Conservation (phyloP, 768 basidiomycete species). For the Tylopilus plumbeoviolaceoides region DNA sequence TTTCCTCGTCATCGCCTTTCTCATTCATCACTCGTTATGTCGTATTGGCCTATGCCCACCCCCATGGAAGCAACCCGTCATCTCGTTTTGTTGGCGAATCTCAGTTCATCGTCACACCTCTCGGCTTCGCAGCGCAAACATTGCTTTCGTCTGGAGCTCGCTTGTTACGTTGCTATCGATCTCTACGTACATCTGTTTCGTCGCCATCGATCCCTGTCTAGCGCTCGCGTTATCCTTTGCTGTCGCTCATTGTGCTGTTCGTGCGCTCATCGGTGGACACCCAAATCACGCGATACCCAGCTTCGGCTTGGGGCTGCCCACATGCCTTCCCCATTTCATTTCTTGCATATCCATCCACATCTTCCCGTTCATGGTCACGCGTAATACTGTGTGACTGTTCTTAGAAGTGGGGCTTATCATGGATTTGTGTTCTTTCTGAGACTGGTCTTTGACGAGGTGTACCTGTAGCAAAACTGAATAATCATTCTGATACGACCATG, state of each 20-base stretch:
- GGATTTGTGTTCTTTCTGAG: slow-evolving; percentile 13
- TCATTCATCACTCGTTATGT: slow-evolving; percentile 22
- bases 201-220: slow-evolving; percentile 16
- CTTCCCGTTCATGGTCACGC: not conserved
- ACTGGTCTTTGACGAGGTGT: slow-evolving; percentile 22
- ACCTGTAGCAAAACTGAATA: slow-evolving; percentile 21
- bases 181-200: slow-evolving; percentile 14
- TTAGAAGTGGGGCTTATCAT: slow-evolving; percentile 6
- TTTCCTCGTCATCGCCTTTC: slow-evolving; percentile 18
- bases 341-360: slow-evolving; percentile 22
- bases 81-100: slow-evolving; percentile 20
- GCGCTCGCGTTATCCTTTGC: slow-evolving; percentile 13
- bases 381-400: slow-evolving; percentile 7
- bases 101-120: not conserved
- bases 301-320: slow-evolving; percentile 6
- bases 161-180: slow-evolving; percentile 26
- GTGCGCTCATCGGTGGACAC: slow-evolving; percentile 6
- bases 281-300: slow-evolving; percentile 17
- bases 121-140: slow-evolving; percentile 14
- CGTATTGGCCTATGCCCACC: slow-evolving; percentile 11
- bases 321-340: slow-evolving; percentile 13
- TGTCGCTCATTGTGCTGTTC: slow-evolving; percentile 15
- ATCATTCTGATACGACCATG: slow-evolving; percentile 7
- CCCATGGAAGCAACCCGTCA: slow-evolving; percentile 5
- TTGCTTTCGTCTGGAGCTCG: slow-evolving; percentile 14